Evolutionary conservation across 345 rosid species (phyloP).

Genomic region (Brassica nigra): DNA sequence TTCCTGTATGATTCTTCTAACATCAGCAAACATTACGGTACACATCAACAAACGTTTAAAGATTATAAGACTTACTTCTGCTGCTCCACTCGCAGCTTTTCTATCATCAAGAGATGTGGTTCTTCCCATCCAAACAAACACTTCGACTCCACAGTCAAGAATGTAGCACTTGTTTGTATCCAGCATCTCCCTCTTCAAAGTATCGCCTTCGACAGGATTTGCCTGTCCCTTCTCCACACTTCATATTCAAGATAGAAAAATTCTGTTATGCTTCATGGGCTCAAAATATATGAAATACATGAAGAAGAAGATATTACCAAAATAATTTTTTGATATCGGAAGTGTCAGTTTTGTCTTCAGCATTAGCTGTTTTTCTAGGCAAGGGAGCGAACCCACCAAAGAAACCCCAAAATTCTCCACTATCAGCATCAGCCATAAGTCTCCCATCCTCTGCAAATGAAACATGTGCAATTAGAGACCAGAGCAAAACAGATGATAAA

Average conservation of each 20-base stretch:
- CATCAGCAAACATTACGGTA: constrained; percentile 23
- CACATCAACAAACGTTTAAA: background rate
- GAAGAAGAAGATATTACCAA: constrained; percentile 50
- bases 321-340: constrained; percentile 56
- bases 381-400: constrained; percentile 99
- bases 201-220: constrained; percentile 64
- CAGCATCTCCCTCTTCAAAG: constrained; percentile 75
- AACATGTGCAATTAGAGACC: constrained; percentile 28
- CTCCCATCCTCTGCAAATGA: constrained; percentile 83
- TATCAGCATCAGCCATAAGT: constrained; percentile 97
- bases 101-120: constrained; percentile 46
- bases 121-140: constrained; percentile 50
- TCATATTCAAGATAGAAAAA: constrained; percentile 29
- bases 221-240: constrained; percentile 87
- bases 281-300: constrained; percentile 10
- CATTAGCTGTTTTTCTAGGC: constrained; percentile 71
- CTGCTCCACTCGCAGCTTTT: constrained; percentile 44
- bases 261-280: constrained; percentile 16
- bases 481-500: constrained; percentile 2
- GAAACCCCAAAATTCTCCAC: constrained; percentile 96
- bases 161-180: constrained; percentile 69
- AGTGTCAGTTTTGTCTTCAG: constrained; percentile 52
- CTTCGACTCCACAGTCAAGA: constrained; percentile 45
- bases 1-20: constrained; percentile 57
- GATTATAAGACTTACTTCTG: constrained; percentile 32